Evolutionary conservation across 768 basidiomycete species (phyloP), one percentile per base, ranked within the genome.

Genomic region (Kwoniella sp.): DNA sequence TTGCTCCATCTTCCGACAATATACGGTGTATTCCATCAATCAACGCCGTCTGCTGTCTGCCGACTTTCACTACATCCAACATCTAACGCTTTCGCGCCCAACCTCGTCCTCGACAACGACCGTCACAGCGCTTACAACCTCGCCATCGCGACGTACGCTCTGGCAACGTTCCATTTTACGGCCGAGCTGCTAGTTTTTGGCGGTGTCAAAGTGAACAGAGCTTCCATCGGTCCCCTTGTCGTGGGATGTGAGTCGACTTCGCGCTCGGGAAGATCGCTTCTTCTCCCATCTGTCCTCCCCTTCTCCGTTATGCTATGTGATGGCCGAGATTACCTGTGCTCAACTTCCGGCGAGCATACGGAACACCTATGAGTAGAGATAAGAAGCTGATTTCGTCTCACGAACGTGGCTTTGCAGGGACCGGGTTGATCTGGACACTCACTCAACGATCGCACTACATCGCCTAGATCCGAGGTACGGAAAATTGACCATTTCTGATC

Each of bases 101-200:
- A 4, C 28, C 20, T 9, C 11, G 38, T 9, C 38, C 38, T 9
- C 38, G 38, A 20, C 47, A 8, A 20, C 47, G 7, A 7, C 47
- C 7, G 7, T 48, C 5, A n/a, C 72, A 97, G 94, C 28, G 82
- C 93, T 23, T 99, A 96, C 82, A 89, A 95, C 79, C 88, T 96
- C 83, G 86, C 92, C 5, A 81, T 96, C 65, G 83, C 89, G 74
- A 89, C 91, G 38, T 98, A 95, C 82, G 86, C 93, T 61, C 87
- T 97, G 73, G 95, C 93, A 1, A 90, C 92, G 75, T 86, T 85
- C 4, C 95, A 99, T 82, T 97, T 96, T 78, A 85, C 85, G 41
- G 89, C 91, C 20, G 95, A 99, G 82, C 75, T 90, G 45, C 81
- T 93, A 74, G 86, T 96, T 67, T 99, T 88, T 83, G 85, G 87